Percentiles rank a stretch among this genome's conserved stretches.
These are phyloP conservation scores for Calonectria naviculata DNA, from an alignment of 2,329 filamentous ascomycete species.

Conservation along the genomic window DNA sequence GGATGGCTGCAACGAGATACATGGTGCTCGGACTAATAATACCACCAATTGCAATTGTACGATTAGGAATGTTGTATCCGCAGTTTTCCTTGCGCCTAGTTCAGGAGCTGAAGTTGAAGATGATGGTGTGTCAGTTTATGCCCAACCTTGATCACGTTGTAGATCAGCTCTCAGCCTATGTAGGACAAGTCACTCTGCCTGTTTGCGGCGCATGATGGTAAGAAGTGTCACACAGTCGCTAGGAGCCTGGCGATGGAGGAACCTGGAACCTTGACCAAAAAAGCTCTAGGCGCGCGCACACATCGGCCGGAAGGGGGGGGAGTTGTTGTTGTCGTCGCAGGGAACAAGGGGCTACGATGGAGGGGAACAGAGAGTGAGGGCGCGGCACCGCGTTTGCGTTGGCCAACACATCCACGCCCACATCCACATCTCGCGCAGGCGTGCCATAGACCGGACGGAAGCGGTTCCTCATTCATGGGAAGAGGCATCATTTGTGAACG, in stretches of 20 bases:
- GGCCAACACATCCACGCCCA: conserved; percentile 13
- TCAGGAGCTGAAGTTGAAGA: neutral
- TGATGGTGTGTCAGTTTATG: conserved; percentile 35
- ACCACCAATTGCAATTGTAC: conserved; percentile 18
- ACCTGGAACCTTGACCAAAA: conserved; percentile 23
- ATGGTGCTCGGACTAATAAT: conserved; percentile 26
- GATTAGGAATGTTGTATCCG: conserved; percentile 25
- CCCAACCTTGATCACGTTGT: conserved; percentile 11
- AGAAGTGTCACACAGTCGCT: conserved; percentile 34
- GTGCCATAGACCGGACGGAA: conserved; percentile 8
- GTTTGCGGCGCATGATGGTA: conserved; percentile 23
- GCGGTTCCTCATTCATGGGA: neutral
- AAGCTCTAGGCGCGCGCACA: neutral
- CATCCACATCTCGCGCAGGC: conserved; percentile 7
- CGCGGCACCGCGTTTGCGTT: conserved; percentile 16
- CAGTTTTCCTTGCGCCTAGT: neutral
- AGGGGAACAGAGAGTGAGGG: neutral
- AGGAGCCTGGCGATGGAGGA: neutral
- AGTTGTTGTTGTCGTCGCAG: neutral
- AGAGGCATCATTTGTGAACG: conserved; percentile 9
- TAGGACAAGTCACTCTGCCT: conserved; percentile 16
- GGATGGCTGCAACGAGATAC: conserved; percentile 21
- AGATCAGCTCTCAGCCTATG: conserved; percentile 3
- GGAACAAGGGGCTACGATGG: conserved; percentile 15
- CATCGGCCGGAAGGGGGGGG: neutral